These are phyloP conservation scores for Neopestalotiopsis sp. DNA, from an alignment of 2,329 filamentous ascomycete species.

Conservation along the genomic window DNA sequence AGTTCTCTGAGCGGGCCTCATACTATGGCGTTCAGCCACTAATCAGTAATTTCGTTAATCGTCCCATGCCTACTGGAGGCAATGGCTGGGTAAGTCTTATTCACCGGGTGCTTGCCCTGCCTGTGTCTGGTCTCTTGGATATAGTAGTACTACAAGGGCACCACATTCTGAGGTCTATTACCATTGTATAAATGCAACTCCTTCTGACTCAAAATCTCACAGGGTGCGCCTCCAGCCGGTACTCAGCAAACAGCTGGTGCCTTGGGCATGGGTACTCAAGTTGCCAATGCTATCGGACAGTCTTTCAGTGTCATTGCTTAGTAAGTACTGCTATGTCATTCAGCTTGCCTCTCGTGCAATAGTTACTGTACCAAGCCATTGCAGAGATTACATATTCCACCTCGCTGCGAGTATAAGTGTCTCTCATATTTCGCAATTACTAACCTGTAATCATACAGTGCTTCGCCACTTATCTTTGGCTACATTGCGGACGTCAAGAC, in stretches of 20 bases:
- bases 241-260: constrained; percentile 60
- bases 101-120: neutral
- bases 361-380: neutral
- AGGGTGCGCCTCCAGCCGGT: constrained; percentile 45
- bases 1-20: constrained; percentile 65
- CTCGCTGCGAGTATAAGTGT: neutral
- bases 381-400: neutral
- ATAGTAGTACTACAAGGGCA: too few relatives aligned
- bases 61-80: constrained; percentile 57
- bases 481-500: constrained; percentile 70
- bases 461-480: constrained; percentile 58
- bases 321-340: neutral
- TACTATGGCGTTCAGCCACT: constrained; percentile 61
- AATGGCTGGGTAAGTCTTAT: constrained; percentile 6
- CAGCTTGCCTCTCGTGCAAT: neutral
- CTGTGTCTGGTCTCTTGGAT: neutral
- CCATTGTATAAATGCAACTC: constrained; percentile 38
- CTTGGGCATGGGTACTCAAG: constrained; percentile 60
- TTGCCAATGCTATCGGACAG: constrained; percentile 56
- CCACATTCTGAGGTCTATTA: too few relatives aligned
- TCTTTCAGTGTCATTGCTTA: constrained; percentile 64
- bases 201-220: neutral
- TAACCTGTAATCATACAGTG: constrained; percentile 16
- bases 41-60: constrained; percentile 68
- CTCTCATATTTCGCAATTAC: neutral